These are phyloP conservation scores for Blastocystis sp. DNA, from an alignment of 352 stramenopile genomes.

Conservation along the genomic window DNA sequence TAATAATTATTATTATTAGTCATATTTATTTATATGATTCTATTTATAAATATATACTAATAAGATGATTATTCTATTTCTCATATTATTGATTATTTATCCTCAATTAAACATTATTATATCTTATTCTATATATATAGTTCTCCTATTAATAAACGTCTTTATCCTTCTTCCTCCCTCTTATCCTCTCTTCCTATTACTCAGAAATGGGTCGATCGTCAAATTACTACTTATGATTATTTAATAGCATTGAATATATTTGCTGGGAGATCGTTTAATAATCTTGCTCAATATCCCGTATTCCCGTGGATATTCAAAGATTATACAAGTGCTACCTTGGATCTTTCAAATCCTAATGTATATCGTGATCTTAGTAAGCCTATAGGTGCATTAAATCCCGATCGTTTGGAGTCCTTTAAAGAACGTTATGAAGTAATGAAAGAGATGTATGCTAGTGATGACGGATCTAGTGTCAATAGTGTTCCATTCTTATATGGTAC, in stretches of 20 bases:
- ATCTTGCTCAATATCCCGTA: constrained; percentile 89
- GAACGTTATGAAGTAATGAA: constrained; percentile 53
- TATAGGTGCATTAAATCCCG: constrained; percentile 76
- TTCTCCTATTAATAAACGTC: too few species aligned
- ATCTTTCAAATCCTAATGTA: constrained; percentile 66
- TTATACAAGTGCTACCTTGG: constrained; percentile 70
- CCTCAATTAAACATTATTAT: too few species aligned
- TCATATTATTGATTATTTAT: too few species aligned
- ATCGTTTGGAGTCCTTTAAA: constrained; percentile 53
- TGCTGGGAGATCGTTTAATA: constrained; percentile 79
- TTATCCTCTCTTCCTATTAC: too few species aligned
- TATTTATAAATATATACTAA: too few species aligned
- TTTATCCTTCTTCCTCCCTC: too few species aligned
- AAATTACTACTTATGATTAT: constrained; percentile 78
- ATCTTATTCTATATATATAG: too few species aligned
- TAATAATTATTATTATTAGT: too few species aligned
- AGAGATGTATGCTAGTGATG: constrained; percentile 41
- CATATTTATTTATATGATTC: too few species aligned
- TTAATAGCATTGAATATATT: constrained; percentile 82
- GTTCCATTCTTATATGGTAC: constrained; percentile 65
- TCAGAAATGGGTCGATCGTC: background rate
- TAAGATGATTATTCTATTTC: too few species aligned
- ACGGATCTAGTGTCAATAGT: too few species aligned
- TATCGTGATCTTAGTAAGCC: constrained; percentile 84
- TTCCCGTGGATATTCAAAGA: constrained; percentile 88